Evolutionary conservation across 768 basidiomycete species (phyloP).

Genomic region (Agrocybe chaxingu): DNA sequence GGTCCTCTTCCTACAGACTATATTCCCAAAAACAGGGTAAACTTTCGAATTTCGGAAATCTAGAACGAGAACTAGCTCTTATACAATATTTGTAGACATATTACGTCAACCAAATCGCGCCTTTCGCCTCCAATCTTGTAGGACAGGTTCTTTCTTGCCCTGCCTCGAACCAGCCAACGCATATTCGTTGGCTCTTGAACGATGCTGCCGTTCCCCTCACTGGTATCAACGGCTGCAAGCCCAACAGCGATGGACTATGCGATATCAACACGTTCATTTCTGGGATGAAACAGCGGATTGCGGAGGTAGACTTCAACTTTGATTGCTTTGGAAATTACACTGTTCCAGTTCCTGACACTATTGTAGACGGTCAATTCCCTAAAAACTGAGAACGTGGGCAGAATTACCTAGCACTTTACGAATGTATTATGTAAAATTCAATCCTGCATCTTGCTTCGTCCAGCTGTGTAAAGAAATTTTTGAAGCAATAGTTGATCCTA

Average conservation of each 20-base stretch:
- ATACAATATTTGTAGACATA: slow-evolving; percentile 22
- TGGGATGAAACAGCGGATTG: slow-evolving; percentile 53
- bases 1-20: slow-evolving; percentile 65
- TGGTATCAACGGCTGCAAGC: slow-evolving; percentile 57
- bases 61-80: too few species aligned
- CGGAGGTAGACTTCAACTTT: slow-evolving; percentile 57
- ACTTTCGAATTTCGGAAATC: slow-evolving; percentile 31
- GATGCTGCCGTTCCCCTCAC: slow-evolving; percentile 71
- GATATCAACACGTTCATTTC: slow-evolving; percentile 55
- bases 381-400: slow-evolving; percentile 11
- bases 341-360: slow-evolving; percentile 35
- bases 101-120: slow-evolving; percentile 26
- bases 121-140: slow-evolving; percentile 33
- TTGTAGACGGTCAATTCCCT: slow-evolving; percentile 33
- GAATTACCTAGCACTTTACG: not conserved
- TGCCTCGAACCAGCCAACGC: slow-evolving; percentile 22
- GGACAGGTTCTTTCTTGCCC: slow-evolving; percentile 47
- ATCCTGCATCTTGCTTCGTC: too few species aligned
- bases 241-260: slow-evolving; percentile 59
- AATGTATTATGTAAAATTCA: not conserved
- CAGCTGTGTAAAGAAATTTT: too few species aligned
- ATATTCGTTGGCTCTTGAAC: slow-evolving; percentile 72
- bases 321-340: slow-evolving; percentile 57
- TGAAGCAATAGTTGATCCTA: not conserved
- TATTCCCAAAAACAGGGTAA: slow-evolving; percentile 50